These are phyloP conservation scores for Symbiodinium natans DNA, from an alignment of 73 alveolate species.

Conservation along the genomic window DNA sequence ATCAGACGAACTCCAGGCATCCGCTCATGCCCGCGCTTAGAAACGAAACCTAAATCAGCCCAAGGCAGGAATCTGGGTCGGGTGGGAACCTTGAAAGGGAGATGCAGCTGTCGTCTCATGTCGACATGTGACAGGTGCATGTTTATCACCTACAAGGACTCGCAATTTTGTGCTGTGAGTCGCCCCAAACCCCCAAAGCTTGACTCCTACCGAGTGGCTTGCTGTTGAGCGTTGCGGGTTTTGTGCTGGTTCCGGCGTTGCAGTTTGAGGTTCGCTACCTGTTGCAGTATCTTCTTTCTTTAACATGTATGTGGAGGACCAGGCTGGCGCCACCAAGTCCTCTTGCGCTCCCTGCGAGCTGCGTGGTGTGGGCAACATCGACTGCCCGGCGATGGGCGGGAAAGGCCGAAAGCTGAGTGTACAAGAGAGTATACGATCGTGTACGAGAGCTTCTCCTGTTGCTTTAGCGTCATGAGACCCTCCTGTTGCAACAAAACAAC, in stretches of 20 bases:
- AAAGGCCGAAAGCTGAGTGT: neutral
- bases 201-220: neutral
- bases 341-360: slow-evolving; percentile 92
- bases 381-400: slow-evolving; percentile 67
- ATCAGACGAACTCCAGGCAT: slow-evolving; percentile 23
- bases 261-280: too few species aligned
- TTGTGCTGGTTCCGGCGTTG: neutral
- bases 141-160: slow-evolving; percentile 67
- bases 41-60: too few species aligned
- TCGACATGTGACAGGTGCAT: slow-evolving; percentile 75
- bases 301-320: slow-evolving; percentile 60
- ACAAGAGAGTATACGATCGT: too few species aligned
- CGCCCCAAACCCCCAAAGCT: neutral
- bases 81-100: too few species aligned
- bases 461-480: too few species aligned
- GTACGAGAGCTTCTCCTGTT: too few species aligned
- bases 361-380: slow-evolving; percentile 66
- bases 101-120: neutral
- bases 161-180: neutral
- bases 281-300: too few species aligned
- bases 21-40: too few species aligned
- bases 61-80: too few species aligned
- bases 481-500: too few species aligned
- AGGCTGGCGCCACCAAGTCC: slow-evolving; percentile 63
- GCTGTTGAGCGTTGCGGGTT: neutral